These are phyloP conservation scores for Fusarium tupiense DNA, from an alignment of 2,329 filamentous ascomycete species.

Conservation along the genomic window DNA sequence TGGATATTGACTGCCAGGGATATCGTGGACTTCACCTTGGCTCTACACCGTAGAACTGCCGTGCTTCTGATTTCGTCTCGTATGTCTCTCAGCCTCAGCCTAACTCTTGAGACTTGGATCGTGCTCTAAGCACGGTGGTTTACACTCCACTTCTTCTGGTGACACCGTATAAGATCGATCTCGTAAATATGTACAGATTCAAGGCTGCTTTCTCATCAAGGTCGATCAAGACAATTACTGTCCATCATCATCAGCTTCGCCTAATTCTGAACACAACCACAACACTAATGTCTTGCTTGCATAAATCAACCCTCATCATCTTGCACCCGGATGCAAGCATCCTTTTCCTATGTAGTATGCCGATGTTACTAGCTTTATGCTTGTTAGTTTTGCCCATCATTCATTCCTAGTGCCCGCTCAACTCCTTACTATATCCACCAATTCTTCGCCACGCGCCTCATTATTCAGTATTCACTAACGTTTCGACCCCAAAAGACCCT, in stretches of 20 bases:
- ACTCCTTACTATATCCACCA: not conserved
- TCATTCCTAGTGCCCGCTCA: slow-evolving; percentile 6
- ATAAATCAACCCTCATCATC: slow-evolving; percentile 30
- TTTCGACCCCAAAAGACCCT: slow-evolving; percentile 5
- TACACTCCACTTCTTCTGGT: not conserved
- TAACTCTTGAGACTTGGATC: slow-evolving; percentile 4
- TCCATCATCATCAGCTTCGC: not conserved
- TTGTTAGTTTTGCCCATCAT: slow-evolving; percentile 8
- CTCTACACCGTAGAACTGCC: not conserved
- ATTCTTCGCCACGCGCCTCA: slow-evolving; percentile 29
- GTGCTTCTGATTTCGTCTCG: not conserved
- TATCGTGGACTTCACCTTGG: not conserved
- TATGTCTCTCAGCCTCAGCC: not conserved
- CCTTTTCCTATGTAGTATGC: not conserved
- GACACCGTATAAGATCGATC: not conserved
- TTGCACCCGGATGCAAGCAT: slow-evolving; percentile 27
- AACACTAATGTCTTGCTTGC: slow-evolving; percentile 28
- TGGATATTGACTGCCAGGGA: not conserved
- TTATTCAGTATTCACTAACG: slow-evolving; percentile 1
- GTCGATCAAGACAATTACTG: not conserved
- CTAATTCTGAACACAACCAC: not conserved
- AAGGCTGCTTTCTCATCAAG: not conserved
- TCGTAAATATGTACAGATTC: not conserved
- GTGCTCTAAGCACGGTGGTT: slow-evolving; percentile 2
- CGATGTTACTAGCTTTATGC: slow-evolving; percentile 26